phyloP scores from a whole-genome alignment of 2,329 filamentous ascomycete species.

The Setomelanomma holmii region DNA sequence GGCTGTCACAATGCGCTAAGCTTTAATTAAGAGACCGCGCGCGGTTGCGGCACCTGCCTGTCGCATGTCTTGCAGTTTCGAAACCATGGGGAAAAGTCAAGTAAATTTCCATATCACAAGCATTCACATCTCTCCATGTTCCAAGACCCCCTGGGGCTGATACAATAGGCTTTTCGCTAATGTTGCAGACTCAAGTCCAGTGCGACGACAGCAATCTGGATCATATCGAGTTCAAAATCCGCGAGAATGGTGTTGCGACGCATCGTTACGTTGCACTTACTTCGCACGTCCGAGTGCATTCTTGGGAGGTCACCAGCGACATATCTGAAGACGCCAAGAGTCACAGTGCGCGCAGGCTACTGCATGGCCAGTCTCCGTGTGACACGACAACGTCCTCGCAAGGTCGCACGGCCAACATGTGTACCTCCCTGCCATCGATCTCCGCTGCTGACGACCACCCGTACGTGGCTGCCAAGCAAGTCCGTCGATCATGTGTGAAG shows the following conservation, averaged over 20 bases:
- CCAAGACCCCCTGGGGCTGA: background rate
- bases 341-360: background rate
- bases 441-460: slow-evolving; percentile 2
- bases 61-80: background rate
- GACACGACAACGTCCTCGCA: slow-evolving; percentile 7
- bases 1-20: slow-evolving; percentile 4
- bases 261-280: slow-evolving; percentile 2
- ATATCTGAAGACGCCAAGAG: background rate
- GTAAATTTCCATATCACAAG: background rate
- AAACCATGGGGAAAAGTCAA: background rate
- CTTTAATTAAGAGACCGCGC: slow-evolving; percentile 3
- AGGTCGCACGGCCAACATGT: background rate
- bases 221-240: background rate
- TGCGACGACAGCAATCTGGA: slow-evolving; percentile 2
- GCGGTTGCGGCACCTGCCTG: slow-evolving; percentile 5
- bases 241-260: background rate
- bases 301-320: background rate
- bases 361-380: background rate
- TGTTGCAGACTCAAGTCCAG: background rate
- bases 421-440: slow-evolving; percentile 1
- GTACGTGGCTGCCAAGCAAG: slow-evolving; percentile 7
- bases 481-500: background rate
- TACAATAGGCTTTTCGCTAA: background rate
- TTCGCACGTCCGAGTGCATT: background rate
- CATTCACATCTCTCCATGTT: background rate